These are phyloP conservation scores for Bombardia bombarda DNA, from an alignment of 495 filamentous ascomycete species.

Conservation along the genomic window DNA sequence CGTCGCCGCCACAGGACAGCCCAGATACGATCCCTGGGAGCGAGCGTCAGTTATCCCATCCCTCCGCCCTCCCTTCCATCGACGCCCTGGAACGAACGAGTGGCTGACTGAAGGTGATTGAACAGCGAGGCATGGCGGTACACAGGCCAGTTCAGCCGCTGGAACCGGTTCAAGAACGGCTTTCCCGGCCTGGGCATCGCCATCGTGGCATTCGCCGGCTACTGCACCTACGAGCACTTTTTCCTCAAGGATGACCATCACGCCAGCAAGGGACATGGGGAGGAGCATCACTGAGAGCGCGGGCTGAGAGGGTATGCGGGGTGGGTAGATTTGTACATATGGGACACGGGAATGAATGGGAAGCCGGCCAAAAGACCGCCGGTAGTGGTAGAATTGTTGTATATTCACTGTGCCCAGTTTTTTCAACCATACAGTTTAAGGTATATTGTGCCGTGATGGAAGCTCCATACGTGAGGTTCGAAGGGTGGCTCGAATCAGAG, in stretches of 20 bases:
- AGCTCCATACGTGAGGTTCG: no score
- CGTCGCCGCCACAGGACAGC: slow-evolving; percentile 54
- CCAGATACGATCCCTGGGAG: slow-evolving; percentile 82
- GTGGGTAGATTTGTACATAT: neutral
- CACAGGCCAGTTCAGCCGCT: slow-evolving; percentile 75
- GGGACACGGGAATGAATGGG: neutral
- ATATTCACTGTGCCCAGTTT: no score
- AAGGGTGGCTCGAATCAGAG: no score
- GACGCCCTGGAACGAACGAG: neutral
- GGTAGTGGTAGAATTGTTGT: no score
- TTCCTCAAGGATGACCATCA: slow-evolving; percentile 71
- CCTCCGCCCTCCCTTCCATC: neutral
- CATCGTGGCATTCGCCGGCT: slow-evolving; percentile 79
- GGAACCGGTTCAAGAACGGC: slow-evolving; percentile 74
- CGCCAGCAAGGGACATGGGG: slow-evolving; percentile 24
- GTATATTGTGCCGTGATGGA: no score
- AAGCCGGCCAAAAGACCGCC: no score
- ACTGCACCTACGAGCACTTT: slow-evolving; percentile 80
- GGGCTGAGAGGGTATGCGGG: neutral
- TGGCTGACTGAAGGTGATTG: slow-evolving; percentile 1
- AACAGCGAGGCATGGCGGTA: slow-evolving; percentile 91
- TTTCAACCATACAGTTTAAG: no score
- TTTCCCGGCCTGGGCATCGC: slow-evolving; percentile 91
- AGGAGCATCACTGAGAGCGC: neutral
- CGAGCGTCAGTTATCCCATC: slow-evolving; percentile 46